A percentile compares a stretch with the other conserved stretches of the same genome.
Evolutionary conservation across 345 rosid species (phyloP).

Genomic region (Eucalyptus erythrocorys): DNA sequence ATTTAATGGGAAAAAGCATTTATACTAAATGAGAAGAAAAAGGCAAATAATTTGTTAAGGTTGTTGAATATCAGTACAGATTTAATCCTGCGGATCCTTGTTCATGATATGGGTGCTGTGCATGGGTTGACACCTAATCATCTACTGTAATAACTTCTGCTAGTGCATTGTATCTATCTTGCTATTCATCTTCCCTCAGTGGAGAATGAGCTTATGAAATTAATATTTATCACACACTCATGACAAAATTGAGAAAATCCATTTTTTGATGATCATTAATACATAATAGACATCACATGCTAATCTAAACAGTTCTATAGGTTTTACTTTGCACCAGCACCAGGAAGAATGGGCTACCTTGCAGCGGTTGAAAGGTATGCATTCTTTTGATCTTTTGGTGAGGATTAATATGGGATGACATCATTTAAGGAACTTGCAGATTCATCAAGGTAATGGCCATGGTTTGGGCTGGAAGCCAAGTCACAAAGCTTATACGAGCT

Average conservation of each 20-base stretch:
- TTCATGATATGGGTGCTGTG: neutral
- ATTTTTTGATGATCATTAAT: neutral
- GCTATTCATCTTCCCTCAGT: neutral
- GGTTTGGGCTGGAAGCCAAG: slow-evolving; percentile 99
- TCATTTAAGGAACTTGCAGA: slow-evolving; percentile 25
- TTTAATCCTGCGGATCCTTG: neutral
- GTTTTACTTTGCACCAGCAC: slow-evolving; percentile 84
- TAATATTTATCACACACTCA: neutral
- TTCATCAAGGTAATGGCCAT: slow-evolving; percentile 87
- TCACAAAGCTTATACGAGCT: slow-evolving; percentile 72
- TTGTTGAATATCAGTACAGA: neutral
- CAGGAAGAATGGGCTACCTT: slow-evolving; percentile 70
- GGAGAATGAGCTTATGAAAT: neutral
- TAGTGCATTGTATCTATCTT: neutral
- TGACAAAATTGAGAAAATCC: neutral
- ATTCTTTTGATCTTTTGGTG: neutral
- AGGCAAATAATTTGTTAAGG: neutral
- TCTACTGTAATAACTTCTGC: neutral
- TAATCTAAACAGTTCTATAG: slow-evolving; percentile 13
- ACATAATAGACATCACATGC: neutral
- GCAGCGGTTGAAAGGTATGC: slow-evolving; percentile 68
- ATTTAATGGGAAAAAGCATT: neutral
- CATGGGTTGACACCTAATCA: neutral
- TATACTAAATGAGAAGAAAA: neutral
- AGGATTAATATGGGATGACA: neutral